A percentile compares a stretch with the other conserved stretches of the same genome.
Conservation (phyloP, 225 moss, liverwort and hornwort species). For the Neckera pumila region DNA sequence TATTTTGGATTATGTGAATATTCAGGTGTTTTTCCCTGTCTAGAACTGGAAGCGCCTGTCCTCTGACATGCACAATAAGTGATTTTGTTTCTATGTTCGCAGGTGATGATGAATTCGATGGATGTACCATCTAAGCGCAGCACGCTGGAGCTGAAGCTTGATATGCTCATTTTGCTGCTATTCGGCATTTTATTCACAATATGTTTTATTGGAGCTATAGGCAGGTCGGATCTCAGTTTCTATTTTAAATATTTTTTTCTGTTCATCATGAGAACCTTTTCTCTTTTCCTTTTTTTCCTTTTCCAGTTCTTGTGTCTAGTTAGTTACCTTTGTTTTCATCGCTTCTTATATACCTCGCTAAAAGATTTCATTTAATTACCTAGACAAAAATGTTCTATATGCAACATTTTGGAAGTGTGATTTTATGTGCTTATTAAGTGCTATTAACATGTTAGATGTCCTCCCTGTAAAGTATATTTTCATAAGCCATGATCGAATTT, state of each 20-base stretch:
- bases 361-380: background rate
- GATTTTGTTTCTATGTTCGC: background rate
- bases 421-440: background rate
- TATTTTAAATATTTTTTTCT: background rate
- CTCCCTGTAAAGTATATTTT: background rate
- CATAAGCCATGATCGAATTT: background rate
- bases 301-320: background rate
- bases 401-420: background rate
- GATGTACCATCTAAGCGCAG: conserved; percentile 94
- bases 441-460: background rate
- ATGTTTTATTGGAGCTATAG: conserved; percentile 80
- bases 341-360: background rate
- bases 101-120: conserved; percentile 99
- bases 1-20: background rate
- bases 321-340: background rate
- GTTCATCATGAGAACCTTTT: background rate
- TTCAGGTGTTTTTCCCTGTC: background rate
- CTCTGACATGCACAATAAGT: background rate
- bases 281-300: background rate
- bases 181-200: conserved; percentile 68
- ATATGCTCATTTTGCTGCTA: conserved; percentile 74
- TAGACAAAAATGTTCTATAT: background rate
- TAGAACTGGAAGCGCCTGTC: background rate
- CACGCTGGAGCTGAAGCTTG: conserved; percentile 82
- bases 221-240: conserved; percentile 42